Percentiles rank a stretch among this genome's conserved stretches.
These are phyloP conservation scores for Boletus subcaerulescens DNA, from an alignment of 768 basidiomycete genomes.

Conservation along the genomic window DNA sequence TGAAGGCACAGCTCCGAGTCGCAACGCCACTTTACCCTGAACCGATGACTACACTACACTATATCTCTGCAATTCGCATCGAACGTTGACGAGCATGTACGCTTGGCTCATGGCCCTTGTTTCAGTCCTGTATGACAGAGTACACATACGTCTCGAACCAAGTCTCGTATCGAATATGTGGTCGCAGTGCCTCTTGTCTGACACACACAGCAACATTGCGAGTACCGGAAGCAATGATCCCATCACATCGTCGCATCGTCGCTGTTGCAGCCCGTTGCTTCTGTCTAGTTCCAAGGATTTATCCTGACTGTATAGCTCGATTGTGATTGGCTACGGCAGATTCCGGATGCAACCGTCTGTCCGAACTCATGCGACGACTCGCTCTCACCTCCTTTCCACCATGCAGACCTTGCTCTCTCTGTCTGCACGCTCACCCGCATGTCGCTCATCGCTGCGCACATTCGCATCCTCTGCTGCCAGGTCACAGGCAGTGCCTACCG, in stretches of 20 bases:
- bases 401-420: conserved; percentile 13
- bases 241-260: no score
- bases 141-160: no score
- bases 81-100: not conserved
- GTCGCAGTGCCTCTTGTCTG: no score
- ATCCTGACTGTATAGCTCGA: no score
- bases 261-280: no score
- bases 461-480: conserved; percentile 30
- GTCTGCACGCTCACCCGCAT: conserved; percentile 1
- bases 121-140: no score
- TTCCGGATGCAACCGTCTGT: conserved; percentile 8
- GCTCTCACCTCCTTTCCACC: not conserved
- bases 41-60: not conserved
- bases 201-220: no score
- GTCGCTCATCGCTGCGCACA: conserved; percentile 23
- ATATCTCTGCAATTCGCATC: not conserved
- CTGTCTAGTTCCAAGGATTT: no score
- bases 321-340: conserved; percentile 23
- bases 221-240: no score
- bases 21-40: conserved; percentile 3
- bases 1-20: conserved; percentile 10
- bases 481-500: conserved; percentile 44
- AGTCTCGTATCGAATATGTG: no score
- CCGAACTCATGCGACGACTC: conserved; percentile 18
- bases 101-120: no score